Evolutionary conservation across 2,329 filamentous ascomycete species (phyloP).

Genomic region (Diaporthe ilicicola): DNA sequence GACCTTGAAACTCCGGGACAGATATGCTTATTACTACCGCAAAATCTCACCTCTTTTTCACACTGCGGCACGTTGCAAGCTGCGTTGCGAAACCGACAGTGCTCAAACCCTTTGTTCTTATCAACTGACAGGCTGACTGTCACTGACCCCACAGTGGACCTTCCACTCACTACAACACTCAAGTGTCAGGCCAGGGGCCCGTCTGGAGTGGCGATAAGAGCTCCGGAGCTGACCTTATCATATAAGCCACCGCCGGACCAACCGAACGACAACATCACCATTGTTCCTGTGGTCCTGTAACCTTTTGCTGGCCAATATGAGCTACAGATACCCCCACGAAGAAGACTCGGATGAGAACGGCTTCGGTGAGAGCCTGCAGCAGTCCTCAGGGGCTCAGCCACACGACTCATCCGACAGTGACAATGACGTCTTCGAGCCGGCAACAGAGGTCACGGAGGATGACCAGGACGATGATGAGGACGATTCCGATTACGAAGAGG

Average conservation of each 20-base stretch:
- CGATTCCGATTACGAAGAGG: slow-evolving; percentile 32
- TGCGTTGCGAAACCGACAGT: background rate
- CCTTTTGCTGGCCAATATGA: slow-evolving; percentile 21
- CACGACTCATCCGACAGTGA: slow-evolving; percentile 7
- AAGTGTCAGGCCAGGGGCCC: background rate
- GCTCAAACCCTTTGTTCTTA: background rate
- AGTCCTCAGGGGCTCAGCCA: slow-evolving; percentile 12
- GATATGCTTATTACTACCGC: background rate
- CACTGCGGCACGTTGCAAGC: background rate
- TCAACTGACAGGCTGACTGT: background rate
- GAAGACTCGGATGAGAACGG: slow-evolving; percentile 34
- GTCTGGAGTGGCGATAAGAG: slow-evolving; percentile 25
- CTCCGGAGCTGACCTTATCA: slow-evolving; percentile 25
- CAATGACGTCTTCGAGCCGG: slow-evolving; percentile 32
- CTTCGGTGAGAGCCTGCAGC: slow-evolving; percentile 31
- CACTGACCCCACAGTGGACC: slow-evolving; percentile 1
- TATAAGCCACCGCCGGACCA: slow-evolving; percentile 24
- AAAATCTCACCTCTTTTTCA: too few species aligned
- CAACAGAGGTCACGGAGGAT: slow-evolving; percentile 27
- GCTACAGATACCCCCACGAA: slow-evolving; percentile 30
- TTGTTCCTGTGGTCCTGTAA: background rate
- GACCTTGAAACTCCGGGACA: slow-evolving; percentile 2
- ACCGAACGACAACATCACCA: background rate
- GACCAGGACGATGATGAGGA: slow-evolving; percentile 38
- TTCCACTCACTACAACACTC: background rate